Conservation (phyloP, 2,329 filamentous ascomycete species). For the Amauroascus verrucosus region DNA sequence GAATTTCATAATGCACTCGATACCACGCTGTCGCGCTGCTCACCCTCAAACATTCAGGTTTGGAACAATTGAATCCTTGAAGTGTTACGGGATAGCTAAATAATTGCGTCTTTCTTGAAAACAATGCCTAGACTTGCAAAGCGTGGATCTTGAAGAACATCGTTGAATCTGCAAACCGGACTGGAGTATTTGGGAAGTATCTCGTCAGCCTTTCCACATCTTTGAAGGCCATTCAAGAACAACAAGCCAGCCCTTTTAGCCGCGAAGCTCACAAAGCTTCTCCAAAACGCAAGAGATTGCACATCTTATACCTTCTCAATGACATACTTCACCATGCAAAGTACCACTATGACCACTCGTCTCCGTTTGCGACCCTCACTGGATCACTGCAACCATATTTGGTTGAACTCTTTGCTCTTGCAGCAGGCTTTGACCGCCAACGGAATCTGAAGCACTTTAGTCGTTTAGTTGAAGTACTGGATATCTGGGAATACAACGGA, state of each 20-base stretch:
- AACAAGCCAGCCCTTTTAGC: slow-evolving; percentile 11
- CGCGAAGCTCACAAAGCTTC: slow-evolving; percentile 38
- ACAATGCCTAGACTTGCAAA: slow-evolving; percentile 63
- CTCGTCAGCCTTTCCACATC: slow-evolving; percentile 58
- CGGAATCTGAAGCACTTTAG: slow-evolving; percentile 55
- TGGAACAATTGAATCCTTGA: slow-evolving; percentile 38
- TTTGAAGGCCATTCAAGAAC: slow-evolving; percentile 29
- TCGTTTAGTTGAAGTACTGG: slow-evolving; percentile 55
- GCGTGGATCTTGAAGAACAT: slow-evolving; percentile 69
- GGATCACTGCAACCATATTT: slow-evolving; percentile 50
- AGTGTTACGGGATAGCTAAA: slow-evolving; percentile 28
- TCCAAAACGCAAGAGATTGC: slow-evolving; percentile 57
- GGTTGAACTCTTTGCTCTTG: slow-evolving; percentile 51
- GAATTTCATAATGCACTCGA: slow-evolving; percentile 58
- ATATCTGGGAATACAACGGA: slow-evolving; percentile 57
- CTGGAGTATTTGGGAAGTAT: slow-evolving; percentile 63
- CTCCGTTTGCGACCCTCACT: slow-evolving; percentile 43
- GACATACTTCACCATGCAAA: slow-evolving; percentile 65
- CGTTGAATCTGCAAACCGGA: slow-evolving; percentile 55
- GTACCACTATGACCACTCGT: slow-evolving; percentile 37
- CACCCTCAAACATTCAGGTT: slow-evolving; percentile 79
- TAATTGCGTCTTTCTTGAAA: slow-evolving; percentile 15
- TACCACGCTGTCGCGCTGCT: slow-evolving; percentile 58
- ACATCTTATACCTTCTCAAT: slow-evolving; percentile 67
- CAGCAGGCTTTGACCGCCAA: slow-evolving; percentile 43